These are phyloP conservation scores for Bipolaris zeicola DNA, from an alignment of 2,329 filamentous ascomycete species.

Conservation along the genomic window DNA sequence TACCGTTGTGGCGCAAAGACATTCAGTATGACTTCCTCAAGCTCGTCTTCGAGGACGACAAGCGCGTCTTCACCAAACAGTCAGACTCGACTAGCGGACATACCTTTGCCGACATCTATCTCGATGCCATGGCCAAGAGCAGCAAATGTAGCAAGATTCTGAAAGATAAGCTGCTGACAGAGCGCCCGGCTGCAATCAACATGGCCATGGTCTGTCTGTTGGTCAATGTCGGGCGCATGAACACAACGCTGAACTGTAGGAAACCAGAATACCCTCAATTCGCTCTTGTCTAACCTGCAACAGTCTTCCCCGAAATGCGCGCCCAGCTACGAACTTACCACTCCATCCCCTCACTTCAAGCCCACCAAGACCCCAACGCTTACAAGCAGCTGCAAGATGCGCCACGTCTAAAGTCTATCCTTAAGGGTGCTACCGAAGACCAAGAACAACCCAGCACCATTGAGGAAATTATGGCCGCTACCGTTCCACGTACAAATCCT, in stretches of 20 bases:
- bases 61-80: slow-evolving; percentile 84
- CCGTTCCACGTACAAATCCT: slow-evolving; percentile 85
- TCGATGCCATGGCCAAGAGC: slow-evolving; percentile 97
- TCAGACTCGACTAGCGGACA: slow-evolving; percentile 77
- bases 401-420: slow-evolving; percentile 91
- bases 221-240: slow-evolving; percentile 98
- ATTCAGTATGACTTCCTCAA: slow-evolving; percentile 88
- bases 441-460: slow-evolving; percentile 80
- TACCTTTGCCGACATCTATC: slow-evolving; percentile 92
- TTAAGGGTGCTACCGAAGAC: slow-evolving; percentile 96
- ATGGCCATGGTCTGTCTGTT: slow-evolving; percentile 99
- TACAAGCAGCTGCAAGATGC: slow-evolving; percentile 99
- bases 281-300: slow-evolving; percentile 5
- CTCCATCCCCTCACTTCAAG: slow-evolving; percentile 94
- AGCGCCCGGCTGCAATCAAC: slow-evolving; percentile 88
- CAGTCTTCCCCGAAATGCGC: slow-evolving; percentile 99
- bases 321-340: slow-evolving; percentile 97
- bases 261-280: slow-evolving; percentile 9
- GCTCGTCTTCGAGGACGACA: slow-evolving; percentile 77
- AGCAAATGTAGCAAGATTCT: slow-evolving; percentile 99
- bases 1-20: slow-evolving; percentile 83
- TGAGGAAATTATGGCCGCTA: slow-evolving; percentile 74
- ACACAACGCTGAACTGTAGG: slow-evolving; percentile 95
- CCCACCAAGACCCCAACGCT: slow-evolving; percentile 89
- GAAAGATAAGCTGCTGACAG: slow-evolving; percentile 92